A percentile compares a stretch with the other conserved stretches of the same genome.
phyloP scores from a whole-genome alignment of 179 eudicot genomes.

The Vitellaria paradoxa region DNA sequence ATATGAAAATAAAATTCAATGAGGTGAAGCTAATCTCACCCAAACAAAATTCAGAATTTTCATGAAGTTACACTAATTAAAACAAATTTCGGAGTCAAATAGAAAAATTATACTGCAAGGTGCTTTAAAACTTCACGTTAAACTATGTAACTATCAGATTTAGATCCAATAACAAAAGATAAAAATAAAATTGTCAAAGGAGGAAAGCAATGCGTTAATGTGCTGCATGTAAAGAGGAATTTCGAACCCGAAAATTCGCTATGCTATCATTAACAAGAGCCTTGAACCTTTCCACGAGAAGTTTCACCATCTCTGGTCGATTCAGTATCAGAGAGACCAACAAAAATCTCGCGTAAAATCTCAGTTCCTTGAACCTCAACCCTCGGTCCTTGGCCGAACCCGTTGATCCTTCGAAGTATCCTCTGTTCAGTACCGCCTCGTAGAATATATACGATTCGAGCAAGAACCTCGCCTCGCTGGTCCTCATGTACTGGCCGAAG shows the following conservation, averaged over 20 bases:
- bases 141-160: too few species aligned
- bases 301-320: constrained; percentile 46
- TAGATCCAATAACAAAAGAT: neutral
- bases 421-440: constrained; percentile 68
- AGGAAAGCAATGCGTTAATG: neutral
- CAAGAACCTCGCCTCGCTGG: constrained; percentile 75
- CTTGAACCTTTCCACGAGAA: constrained; percentile 58
- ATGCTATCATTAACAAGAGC: constrained; percentile 59
- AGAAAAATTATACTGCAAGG: neutral
- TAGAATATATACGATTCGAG: constrained; percentile 81
- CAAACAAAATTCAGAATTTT: neutral
- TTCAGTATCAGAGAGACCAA: constrained; percentile 66
- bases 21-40: neutral
- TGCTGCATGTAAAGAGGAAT: neutral
- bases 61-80: neutral
- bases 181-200: neutral
- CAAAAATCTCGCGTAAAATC: constrained; percentile 85
- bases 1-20: neutral
- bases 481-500: constrained; percentile 77
- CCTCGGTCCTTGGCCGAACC: constrained; percentile 41
- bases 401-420: constrained; percentile 54
- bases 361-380: constrained; percentile 77
- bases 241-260: constrained; percentile 49
- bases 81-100: neutral
- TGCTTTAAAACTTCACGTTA: neutral